Evolutionary conservation across 495 filamentous ascomycete species (phyloP).

Genomic region (Wilcoxina mikolae): DNA sequence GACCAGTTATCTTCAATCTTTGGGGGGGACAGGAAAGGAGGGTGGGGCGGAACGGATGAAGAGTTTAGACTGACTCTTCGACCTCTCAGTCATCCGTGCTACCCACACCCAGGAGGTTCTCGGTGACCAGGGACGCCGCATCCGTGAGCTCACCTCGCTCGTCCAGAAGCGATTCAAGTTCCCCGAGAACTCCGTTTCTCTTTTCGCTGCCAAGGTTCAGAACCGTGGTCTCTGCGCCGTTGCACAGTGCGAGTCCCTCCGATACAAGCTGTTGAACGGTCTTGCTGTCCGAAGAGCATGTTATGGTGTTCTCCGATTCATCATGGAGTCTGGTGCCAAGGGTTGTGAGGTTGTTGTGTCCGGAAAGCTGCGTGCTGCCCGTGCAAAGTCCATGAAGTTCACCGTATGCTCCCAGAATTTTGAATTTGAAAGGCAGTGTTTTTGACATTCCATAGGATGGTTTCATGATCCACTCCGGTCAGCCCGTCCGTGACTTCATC

Average conservation of each 20-base stretch:
- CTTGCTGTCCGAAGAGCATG: slow-evolving; percentile 92
- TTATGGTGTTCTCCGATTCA: slow-evolving; percentile 99
- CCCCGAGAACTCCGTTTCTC: slow-evolving; percentile 98
- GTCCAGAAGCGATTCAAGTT: slow-evolving; percentile 99
- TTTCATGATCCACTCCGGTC: slow-evolving; percentile 99
- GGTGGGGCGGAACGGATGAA: background rate
- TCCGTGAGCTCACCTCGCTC: slow-evolving; percentile 97
- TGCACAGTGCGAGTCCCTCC: slow-evolving; percentile 98
- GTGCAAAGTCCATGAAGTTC: slow-evolving; percentile 99
- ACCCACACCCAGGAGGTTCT: slow-evolving; percentile 99
- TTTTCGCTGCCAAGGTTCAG: slow-evolving; percentile 99
- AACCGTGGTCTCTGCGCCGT: slow-evolving; percentile 98
- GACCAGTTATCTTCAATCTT: background rate
- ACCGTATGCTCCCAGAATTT: slow-evolving; percentile 48
- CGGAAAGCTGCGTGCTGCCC: slow-evolving; percentile 93
- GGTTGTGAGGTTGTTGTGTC: slow-evolving; percentile 98
- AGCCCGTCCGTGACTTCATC: slow-evolving; percentile 98
- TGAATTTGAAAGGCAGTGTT: background rate
- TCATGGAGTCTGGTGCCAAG: slow-evolving; percentile 99
- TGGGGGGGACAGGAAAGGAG: background rate
- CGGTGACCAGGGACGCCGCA: slow-evolving; percentile 97
- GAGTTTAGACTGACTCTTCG: slow-evolving; percentile 5
- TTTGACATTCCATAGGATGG: slow-evolving; percentile 48
- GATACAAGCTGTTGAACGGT: slow-evolving; percentile 99
- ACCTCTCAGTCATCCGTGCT: slow-evolving; percentile 72